Evolutionary conservation across 352 stramenopile genomes (phyloP).

Genomic region (Hyaloperonospora brassicae): DNA sequence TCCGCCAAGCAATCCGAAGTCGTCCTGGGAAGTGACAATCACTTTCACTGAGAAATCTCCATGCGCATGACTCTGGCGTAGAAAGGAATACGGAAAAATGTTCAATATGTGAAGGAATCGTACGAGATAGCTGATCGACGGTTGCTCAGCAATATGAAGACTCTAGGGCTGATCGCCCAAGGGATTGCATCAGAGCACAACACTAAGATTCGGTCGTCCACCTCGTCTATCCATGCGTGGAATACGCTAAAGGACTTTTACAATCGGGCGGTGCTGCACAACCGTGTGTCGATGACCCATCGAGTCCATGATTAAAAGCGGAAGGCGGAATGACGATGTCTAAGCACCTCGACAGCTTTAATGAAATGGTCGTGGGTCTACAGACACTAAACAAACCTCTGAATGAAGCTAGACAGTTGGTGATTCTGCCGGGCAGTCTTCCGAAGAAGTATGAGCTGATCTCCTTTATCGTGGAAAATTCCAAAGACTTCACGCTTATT

Average conservation of each 20-base stretch:
- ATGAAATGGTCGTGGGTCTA: not conserved
- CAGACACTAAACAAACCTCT: not conserved
- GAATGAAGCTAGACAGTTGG: not conserved
- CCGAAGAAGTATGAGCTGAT: slow-evolving; percentile 4
- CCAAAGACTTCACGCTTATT: slow-evolving; percentile 8
- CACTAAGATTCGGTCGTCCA: no score
- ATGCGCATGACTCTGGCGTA: no score
- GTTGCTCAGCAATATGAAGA: not conserved
- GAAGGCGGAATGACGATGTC: no score
- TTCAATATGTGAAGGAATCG: not conserved
- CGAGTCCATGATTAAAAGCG: no score
- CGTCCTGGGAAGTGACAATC: not conserved
- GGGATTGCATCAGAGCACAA: not conserved
- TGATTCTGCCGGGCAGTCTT: slow-evolving; percentile 3
- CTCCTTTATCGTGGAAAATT: slow-evolving; percentile 14
- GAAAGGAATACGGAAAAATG: no score
- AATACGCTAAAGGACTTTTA: no score
- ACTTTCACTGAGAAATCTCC: not conserved
- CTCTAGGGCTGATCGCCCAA: not conserved
- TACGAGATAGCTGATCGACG: not conserved
- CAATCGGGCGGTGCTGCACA: no score
- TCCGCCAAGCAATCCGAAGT: not conserved
- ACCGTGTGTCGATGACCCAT: no score
- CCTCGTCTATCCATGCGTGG: no score
- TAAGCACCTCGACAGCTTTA: no score